Evolutionary conservation across 169 alveolate genomes (phyloP).

Genomic region (Babesia sp.): DNA sequence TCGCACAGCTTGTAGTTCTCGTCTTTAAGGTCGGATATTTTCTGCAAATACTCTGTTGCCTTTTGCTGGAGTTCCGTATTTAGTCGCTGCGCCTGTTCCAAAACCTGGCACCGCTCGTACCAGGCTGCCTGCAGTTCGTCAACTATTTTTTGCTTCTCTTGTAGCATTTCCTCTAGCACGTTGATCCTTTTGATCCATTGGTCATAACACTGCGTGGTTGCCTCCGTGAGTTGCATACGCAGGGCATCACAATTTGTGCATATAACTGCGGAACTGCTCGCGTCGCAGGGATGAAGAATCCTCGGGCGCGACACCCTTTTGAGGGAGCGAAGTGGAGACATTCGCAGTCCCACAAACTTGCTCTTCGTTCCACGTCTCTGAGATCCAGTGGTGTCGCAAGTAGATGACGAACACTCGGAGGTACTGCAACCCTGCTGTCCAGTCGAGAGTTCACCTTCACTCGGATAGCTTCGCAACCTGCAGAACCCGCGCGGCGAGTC

Average conservation of each 20-base stretch:
- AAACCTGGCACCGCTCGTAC: conserved; percentile 4
- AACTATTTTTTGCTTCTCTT: conserved; percentile 46
- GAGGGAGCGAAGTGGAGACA: conserved; percentile 19
- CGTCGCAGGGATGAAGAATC: background rate
- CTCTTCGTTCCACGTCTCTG: background rate
- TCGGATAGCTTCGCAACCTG: conserved; percentile 18
- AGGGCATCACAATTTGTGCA: conserved; percentile 57
- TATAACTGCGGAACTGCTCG: conserved; percentile 7
- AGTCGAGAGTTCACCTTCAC: conserved; percentile 31
- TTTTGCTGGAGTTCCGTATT: background rate
- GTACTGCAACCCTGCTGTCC: conserved; percentile 26
- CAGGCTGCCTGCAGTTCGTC: conserved; percentile 48
- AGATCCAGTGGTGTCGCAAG: conserved; percentile 29
- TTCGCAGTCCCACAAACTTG: background rate
- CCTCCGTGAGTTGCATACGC: conserved; percentile 51
- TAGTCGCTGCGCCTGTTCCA: background rate
- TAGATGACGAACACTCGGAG: conserved; percentile 35
- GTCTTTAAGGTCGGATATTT: background rate
- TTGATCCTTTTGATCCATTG: conserved; percentile 61
- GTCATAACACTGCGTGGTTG: conserved; percentile 54
- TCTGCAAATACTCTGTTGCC: background rate
- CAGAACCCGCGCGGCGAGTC: conserved; percentile 18
- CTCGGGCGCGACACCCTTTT: conserved; percentile 14
- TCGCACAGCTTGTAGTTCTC: conserved; percentile 20
- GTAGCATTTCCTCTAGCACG: conserved; percentile 61